A percentile compares a stretch with the other conserved stretches of the same genome.
These are phyloP conservation scores for Cladosporium halotolerans DNA, from an alignment of 2,329 filamentous ascomycete genomes.

Conservation along the genomic window DNA sequence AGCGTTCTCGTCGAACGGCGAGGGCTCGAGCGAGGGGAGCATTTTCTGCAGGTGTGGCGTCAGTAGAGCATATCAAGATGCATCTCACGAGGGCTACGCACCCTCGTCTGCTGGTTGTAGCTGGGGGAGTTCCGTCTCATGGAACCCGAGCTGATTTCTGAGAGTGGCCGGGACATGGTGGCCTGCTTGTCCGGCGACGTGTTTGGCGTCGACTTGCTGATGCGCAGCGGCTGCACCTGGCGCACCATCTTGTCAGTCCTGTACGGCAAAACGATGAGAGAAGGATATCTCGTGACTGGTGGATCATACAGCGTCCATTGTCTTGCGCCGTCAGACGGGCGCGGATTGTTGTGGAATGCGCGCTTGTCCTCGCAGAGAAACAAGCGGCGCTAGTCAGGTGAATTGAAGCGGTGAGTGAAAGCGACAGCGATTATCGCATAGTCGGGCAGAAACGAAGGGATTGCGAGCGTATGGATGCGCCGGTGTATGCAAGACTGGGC, in stretches of 20 bases:
- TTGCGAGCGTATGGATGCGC: neutral
- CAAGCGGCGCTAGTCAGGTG: neutral
- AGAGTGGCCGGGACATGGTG: slow-evolving; percentile 66
- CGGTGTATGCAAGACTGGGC: neutral
- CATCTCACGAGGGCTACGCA: slow-evolving; percentile 36
- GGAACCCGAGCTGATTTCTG: slow-evolving; percentile 82
- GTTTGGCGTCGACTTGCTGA: slow-evolving; percentile 61
- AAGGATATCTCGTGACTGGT: slow-evolving; percentile 1
- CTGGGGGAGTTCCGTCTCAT: slow-evolving; percentile 87
- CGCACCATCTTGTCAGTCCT: slow-evolving; percentile 17
- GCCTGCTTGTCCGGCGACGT: slow-evolving; percentile 60
- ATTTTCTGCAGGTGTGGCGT: slow-evolving; percentile 50
- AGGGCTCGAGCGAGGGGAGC: slow-evolving; percentile 65
- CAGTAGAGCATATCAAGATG: slow-evolving; percentile 13
- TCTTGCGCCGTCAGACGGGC: slow-evolving; percentile 7
- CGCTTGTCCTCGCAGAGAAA: slow-evolving; percentile 7
- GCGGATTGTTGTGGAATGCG: slow-evolving; percentile 14
- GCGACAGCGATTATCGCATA: slow-evolving; percentile 9
- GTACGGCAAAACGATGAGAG: neutral
- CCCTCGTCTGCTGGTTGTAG: slow-evolving; percentile 71
- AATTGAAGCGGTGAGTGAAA: slow-evolving; percentile 6
- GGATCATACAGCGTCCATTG: slow-evolving; percentile 8
- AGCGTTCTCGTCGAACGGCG: slow-evolving; percentile 53
- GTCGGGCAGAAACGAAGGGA: neutral
- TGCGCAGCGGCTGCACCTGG: slow-evolving; percentile 71